Percentiles rank a stretch among this genome's conserved stretches.
Evolutionary conservation across 176 grass and related monocot species (phyloP).

Genomic region (Chrysopogon serrulatus): DNA sequence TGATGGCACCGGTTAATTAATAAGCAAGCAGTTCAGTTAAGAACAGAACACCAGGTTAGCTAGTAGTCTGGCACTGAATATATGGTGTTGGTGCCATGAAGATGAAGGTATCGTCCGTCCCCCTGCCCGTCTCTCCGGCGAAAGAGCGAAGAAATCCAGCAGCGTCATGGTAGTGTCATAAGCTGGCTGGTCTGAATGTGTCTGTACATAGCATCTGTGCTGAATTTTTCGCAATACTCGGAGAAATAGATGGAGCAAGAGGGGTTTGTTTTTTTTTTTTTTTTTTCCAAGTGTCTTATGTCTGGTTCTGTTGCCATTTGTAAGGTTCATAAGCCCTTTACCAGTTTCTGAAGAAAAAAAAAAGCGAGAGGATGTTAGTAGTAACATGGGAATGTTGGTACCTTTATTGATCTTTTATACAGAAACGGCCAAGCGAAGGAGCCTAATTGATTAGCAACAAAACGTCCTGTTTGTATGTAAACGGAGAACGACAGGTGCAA

Average conservation of each 20-base stretch:
- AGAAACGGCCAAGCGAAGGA: background rate
- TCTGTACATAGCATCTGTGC: conserved; percentile 11
- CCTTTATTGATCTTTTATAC: background rate
- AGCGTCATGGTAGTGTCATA: background rate
- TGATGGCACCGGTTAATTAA: background rate
- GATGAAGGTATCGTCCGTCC: too few species aligned
- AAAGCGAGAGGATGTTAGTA: background rate
- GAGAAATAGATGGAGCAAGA: conserved; percentile 36
- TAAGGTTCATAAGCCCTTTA: background rate
- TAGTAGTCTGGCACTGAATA: background rate
- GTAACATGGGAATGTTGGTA: background rate
- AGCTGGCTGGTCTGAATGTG: background rate
- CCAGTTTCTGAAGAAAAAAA: background rate
- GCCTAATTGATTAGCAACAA: background rate
- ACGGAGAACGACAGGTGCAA: conserved; percentile 18
- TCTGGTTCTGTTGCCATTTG: background rate
- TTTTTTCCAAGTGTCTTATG: background rate
- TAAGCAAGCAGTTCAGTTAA: conserved; percentile 18
- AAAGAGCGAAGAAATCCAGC: conserved; percentile 14
- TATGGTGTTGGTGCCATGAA: background rate
- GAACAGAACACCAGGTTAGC: conserved; percentile 9
- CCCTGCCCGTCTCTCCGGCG: conserved; percentile 35
- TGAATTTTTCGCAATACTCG: conserved; percentile 13
- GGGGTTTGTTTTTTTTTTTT: conserved; percentile 33
- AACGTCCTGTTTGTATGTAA: background rate